Conservation (phyloP, 148 eudicot species). For the Dianthus caryophyllus region DNA sequence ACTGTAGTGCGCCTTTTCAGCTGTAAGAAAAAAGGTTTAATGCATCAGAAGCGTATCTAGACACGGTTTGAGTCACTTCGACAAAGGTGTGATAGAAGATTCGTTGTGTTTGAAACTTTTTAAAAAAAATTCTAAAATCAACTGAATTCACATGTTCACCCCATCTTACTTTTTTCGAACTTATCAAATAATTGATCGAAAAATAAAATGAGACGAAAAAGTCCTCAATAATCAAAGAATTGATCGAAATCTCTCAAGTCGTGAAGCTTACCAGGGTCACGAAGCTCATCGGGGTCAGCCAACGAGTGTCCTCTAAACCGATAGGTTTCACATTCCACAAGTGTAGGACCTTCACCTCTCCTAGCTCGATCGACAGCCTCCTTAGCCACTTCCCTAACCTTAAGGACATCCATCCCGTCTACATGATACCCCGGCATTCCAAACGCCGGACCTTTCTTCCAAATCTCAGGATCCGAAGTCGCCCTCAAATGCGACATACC, state of each 20-base stretch:
- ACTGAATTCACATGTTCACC: too few relatives aligned
- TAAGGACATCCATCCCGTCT: constrained; percentile 96
- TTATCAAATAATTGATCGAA: not conserved
- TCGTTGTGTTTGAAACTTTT: too few relatives aligned
- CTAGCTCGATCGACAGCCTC: constrained; percentile 81
- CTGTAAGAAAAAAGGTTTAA: constrained; percentile 33
- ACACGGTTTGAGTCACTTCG: constrained; percentile 1
- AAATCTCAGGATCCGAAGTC: constrained; percentile 86
- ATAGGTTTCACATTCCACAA: constrained; percentile 95
- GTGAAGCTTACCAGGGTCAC: constrained; percentile 71
- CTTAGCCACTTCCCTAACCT: constrained; percentile 90
- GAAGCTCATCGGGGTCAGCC: constrained; percentile 99
- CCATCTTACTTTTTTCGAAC: too few relatives aligned
- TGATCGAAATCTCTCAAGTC: not conserved
- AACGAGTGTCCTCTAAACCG: constrained; percentile 97
- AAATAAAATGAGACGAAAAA: too few relatives aligned
- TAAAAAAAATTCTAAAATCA: too few relatives aligned
- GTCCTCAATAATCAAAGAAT: too few relatives aligned
- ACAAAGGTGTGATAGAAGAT: not conserved
- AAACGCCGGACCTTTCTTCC: constrained; percentile 98
- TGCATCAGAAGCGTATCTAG: constrained; percentile 11
- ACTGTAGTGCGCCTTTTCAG: constrained; percentile 78
- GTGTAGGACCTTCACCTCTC: constrained; percentile 93
- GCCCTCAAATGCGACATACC: constrained; percentile 98
- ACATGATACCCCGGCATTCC: constrained; percentile 96